A percentile compares a stretch with the other conserved stretches of the same genome.
These are phyloP conservation scores for Fusarium sp. DNA, from an alignment of 2,329 filamentous ascomycete species.

Conservation along the genomic window DNA sequence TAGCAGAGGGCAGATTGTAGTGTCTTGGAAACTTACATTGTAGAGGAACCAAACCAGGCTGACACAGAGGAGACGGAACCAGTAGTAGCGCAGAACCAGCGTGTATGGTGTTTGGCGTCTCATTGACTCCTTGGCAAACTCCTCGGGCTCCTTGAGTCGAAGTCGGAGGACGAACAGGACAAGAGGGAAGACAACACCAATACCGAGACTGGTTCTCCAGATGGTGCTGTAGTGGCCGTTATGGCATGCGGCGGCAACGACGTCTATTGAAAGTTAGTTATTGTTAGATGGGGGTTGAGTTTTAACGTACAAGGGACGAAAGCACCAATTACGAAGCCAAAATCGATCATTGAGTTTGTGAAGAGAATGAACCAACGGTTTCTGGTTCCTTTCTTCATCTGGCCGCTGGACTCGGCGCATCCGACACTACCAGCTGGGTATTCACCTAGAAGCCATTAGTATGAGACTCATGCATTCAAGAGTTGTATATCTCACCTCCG, in stretches of 20 bases:
- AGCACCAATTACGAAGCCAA: conserved; percentile 81
- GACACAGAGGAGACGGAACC: conserved; percentile 75
- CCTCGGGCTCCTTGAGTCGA: conserved; percentile 80
- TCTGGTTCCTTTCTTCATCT: conserved; percentile 81
- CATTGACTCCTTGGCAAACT: conserved; percentile 78
- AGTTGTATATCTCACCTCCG: conserved; percentile 58
- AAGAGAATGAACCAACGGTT: conserved; percentile 93
- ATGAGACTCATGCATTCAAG: not conserved
- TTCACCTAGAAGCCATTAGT: conserved; percentile 59
- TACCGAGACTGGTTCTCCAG: conserved; percentile 83
- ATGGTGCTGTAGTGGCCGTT: conserved; percentile 74
- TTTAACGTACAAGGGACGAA: conserved; percentile 69
- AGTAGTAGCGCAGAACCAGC: conserved; percentile 73
- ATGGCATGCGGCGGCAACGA: conserved; percentile 65
- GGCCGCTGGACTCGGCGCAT: conserved; percentile 83
- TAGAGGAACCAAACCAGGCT: conserved; percentile 87
- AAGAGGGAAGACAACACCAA: conserved; percentile 81
- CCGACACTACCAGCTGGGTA: conserved; percentile 84
- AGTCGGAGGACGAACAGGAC: conserved; percentile 76
- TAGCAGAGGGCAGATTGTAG: not conserved
- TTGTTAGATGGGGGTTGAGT: not conserved
- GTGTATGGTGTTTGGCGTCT: conserved; percentile 64
- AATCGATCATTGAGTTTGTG: conserved; percentile 88
- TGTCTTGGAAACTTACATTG: conserved; percentile 58
- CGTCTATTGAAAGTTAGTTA: conserved; percentile 42